Evolutionary conservation across 768 basidiomycete genomes (phyloP).

Genomic region (Bullera alba): DNA sequence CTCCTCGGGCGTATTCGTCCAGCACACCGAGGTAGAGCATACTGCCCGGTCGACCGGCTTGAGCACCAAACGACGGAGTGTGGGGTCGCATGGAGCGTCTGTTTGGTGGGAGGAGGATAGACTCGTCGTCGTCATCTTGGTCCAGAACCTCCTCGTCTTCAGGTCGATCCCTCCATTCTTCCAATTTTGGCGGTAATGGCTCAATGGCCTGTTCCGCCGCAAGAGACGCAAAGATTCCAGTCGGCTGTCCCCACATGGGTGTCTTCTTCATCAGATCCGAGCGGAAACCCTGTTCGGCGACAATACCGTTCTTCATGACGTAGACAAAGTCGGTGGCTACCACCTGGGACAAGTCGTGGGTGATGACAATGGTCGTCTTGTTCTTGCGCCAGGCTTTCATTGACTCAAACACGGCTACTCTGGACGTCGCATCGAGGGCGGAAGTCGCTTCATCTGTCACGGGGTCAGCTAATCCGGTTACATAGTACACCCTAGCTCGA

Average conservation of each 20-base stretch:
- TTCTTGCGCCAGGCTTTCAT: conserved; percentile 63
- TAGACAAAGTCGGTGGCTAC: conserved; percentile 74
- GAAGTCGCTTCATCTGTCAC: conserved; percentile 52
- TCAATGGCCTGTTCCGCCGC: conserved; percentile 53
- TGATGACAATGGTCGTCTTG: conserved; percentile 87
- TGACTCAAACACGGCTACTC: conserved; percentile 68
- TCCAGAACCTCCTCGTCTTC: conserved; percentile 50
- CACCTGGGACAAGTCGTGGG: conserved; percentile 88
- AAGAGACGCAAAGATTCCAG: conserved; percentile 69
- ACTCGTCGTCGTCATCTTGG: conserved; percentile 2
- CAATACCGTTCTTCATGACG: conserved; percentile 69
- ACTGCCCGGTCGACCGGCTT: conserved; percentile 22
- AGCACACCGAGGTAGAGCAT: conserved; percentile 34
- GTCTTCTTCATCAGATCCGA: conserved; percentile 60
- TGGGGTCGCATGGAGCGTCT: neutral
- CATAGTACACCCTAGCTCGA: neutral
- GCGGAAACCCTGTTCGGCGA: conserved; percentile 84
- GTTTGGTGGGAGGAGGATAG: neutral
- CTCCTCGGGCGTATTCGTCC: conserved; percentile 30
- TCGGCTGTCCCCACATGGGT: conserved; percentile 14
- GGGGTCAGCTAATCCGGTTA: neutral
- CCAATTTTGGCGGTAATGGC: conserved; percentile 46
- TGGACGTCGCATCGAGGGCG: conserved; percentile 72
- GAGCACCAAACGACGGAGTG: neutral
- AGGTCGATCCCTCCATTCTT: conserved; percentile 48